phyloP scores from a whole-genome alignment of 2,329 filamentous ascomycete genomes.

The Botrytis fragariae region DNA sequence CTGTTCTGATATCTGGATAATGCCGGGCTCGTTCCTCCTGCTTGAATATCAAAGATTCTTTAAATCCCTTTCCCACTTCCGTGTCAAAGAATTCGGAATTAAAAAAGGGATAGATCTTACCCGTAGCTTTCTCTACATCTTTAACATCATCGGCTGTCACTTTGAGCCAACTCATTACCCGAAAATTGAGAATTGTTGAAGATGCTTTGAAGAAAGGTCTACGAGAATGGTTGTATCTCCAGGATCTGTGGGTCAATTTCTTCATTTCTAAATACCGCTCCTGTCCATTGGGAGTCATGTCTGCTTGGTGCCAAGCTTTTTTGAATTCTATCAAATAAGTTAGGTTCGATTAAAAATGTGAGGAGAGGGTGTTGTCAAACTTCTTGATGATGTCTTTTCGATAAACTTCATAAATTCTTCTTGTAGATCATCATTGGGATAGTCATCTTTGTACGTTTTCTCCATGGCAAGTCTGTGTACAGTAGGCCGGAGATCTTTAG shows the following conservation, averaged over 20 bases:
- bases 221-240: slow-evolving; percentile 30
- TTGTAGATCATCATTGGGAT: slow-evolving; percentile 17
- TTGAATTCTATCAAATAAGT: slow-evolving; percentile 38
- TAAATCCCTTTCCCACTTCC: slow-evolving; percentile 38
- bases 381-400: slow-evolving; percentile 40
- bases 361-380: slow-evolving; percentile 11
- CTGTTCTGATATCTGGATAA: slow-evolving; percentile 41
- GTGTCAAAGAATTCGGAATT: slow-evolving; percentile 41
- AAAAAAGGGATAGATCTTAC: slow-evolving; percentile 43
- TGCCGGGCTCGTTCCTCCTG: slow-evolving; percentile 42
- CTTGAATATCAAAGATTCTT: slow-evolving; percentile 42
- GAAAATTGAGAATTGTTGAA: slow-evolving; percentile 25
- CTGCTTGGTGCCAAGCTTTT: slow-evolving; percentile 45
- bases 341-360: background rate
- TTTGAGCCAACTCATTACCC: slow-evolving; percentile 41
- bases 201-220: slow-evolving; percentile 25
- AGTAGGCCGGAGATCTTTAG: background rate
- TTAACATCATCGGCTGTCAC: slow-evolving; percentile 25
- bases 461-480: slow-evolving; percentile 10
- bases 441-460: background rate
- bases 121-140: slow-evolving; percentile 42
- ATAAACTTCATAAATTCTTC: slow-evolving; percentile 37
- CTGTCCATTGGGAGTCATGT: slow-evolving; percentile 43
- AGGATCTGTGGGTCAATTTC: slow-evolving; percentile 39
- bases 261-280: slow-evolving; percentile 42